Base-by-base conservation (phyloP, 192 early-diverging fungal genomes). In the Backusella mclennaniae region DNA sequence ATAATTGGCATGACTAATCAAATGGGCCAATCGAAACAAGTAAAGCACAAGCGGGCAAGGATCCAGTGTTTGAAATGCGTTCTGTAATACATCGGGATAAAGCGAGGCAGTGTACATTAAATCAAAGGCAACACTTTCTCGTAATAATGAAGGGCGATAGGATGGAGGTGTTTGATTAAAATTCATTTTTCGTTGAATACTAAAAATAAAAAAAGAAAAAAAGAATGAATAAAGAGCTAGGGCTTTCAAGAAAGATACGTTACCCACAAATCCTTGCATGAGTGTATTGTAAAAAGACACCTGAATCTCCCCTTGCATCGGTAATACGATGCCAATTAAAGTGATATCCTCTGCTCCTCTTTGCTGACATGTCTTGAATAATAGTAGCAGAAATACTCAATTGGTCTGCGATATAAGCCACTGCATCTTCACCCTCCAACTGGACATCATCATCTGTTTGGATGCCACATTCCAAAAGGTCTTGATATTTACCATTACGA, bases 211-310 rank as follows among this genome's bases (percentile, higher is more conserved):
- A 29, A 69, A 17, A 67, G 73, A 29, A 67, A 21, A 68, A 44
- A 77, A 41, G 11, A 42, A 33, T 33, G 33, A 33, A 33, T 33
- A 3, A 33, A 31, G 31, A 33, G 3, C 1, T 2, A 3, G 3
- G 0, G 3, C 33, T n/a, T n/a, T 19, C 19, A 1, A 49, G 0
- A 1, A n/a, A 49, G 33, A 44, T 3, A 49, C 19, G 4, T 42
- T 82, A 84, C 85, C 94, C 95, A 82, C 93, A 94, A 36, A 96
- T 86, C 35, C 97, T 92, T 6, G 97, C 90, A 80, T 98, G 93
- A 2, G 96, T 91, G 79, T 96, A 98, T 85, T 97, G 96, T n/a
- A 98, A 85, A 83, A 96, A 98, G 5, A 96, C 94, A 0, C 96
- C 97, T 1, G 96, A 97, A 83, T 96, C 92, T 52, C 97, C 97